These are phyloP conservation scores for Stachybotrys elegans DNA, from an alignment of 2,329 filamentous ascomycete species.

Conservation along the genomic window DNA sequence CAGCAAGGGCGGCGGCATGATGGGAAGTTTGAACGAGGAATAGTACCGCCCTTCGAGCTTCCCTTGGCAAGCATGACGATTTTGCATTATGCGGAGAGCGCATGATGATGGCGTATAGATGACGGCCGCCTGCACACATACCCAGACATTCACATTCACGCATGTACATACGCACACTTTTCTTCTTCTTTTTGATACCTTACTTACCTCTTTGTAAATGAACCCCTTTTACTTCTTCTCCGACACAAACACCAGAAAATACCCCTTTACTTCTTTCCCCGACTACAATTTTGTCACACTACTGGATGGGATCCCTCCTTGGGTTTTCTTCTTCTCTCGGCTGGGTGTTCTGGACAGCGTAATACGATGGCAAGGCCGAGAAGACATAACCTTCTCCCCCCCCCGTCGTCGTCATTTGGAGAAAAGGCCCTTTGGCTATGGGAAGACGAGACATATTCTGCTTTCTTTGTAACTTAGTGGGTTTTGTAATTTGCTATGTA, in stretches of 20 bases:
- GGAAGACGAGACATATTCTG: no score
- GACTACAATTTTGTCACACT: constrained; percentile 9
- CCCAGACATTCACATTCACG: not conserved
- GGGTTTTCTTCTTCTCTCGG: constrained; percentile 15
- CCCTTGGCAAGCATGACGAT: constrained; percentile 16
- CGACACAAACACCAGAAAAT: no score
- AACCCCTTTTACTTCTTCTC: constrained; percentile 4
- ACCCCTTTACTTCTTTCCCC: no score
- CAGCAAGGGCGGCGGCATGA: constrained; percentile 47
- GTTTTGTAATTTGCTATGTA: no score
- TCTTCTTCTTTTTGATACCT: constrained; percentile 4
- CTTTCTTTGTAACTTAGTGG: no score
- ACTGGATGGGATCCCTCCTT: no score
- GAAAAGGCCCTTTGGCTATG: no score
- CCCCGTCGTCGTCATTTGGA: no score
- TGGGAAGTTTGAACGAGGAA: constrained; percentile 54
- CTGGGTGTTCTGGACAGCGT: constrained; percentile 31
- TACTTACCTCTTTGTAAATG: constrained; percentile 6
- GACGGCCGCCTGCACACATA: not conserved
- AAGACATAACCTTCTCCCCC: not conserved
- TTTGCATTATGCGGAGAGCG: not conserved
- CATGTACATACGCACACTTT: constrained; percentile 1
- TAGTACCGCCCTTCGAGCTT: constrained; percentile 32
- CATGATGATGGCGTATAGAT: not conserved
- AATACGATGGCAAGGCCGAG: not conserved